Evolutionary conservation across 1,284 basidiomycete genomes (phyloP).

Genomic region (Pseudozyma hubeiensis): DNA sequence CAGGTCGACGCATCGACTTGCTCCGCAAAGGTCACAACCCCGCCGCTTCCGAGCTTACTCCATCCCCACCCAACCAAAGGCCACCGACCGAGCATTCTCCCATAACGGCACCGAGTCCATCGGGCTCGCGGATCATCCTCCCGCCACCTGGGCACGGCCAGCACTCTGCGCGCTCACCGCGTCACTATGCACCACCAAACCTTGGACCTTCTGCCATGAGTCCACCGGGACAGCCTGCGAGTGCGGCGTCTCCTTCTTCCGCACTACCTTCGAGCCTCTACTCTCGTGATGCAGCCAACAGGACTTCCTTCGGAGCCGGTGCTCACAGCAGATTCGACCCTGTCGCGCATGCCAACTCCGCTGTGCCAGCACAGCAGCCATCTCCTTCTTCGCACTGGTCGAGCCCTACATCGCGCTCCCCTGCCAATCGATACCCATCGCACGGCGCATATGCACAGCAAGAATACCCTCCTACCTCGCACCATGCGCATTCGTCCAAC

Average conservation of each 20-base stretch:
- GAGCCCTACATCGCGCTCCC: slow-evolving; percentile 36
- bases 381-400: slow-evolving; percentile 47
- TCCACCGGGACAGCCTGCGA: slow-evolving; percentile 34
- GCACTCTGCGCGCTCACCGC: slow-evolving; percentile 19
- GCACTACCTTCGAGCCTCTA: slow-evolving; percentile 34
- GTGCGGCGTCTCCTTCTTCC: slow-evolving; percentile 26
- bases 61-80: slow-evolving; percentile 18
- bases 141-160: slow-evolving; percentile 15
- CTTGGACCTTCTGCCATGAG: slow-evolving; percentile 24
- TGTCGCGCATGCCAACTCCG: slow-evolving; percentile 1
- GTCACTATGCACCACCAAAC: slow-evolving; percentile 24
- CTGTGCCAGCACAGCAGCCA: slow-evolving; percentile 22
- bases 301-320: slow-evolving; percentile 32
- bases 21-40: slow-evolving; percentile 50
- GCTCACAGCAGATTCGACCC: slow-evolving; percentile 29
- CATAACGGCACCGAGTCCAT: slow-evolving; percentile 26
- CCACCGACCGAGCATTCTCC: slow-evolving; percentile 17
- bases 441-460: slow-evolving; percentile 30
- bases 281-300: slow-evolving; percentile 32
- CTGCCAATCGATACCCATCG: slow-evolving; percentile 29
- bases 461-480: slow-evolving; percentile 25
- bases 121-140: slow-evolving; percentile 17
- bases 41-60: slow-evolving; percentile 30
- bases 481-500: slow-evolving; percentile 14
- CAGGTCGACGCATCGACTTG: slow-evolving; percentile 45